Conservation (phyloP, 2,329 filamentous ascomycete species). For the Exophiala sp. region DNA sequence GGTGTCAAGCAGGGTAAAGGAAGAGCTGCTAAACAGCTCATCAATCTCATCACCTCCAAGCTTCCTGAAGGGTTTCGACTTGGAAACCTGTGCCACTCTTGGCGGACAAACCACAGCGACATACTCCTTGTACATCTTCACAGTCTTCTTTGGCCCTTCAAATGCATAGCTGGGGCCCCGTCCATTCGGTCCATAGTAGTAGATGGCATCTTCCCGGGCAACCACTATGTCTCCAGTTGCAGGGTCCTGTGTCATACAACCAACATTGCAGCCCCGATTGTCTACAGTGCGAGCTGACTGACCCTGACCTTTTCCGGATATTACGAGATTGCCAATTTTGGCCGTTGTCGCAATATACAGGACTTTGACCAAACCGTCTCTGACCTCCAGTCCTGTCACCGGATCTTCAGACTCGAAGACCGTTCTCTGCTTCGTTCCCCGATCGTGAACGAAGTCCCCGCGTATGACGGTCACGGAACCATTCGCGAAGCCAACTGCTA, state of each 20-base stretch:
- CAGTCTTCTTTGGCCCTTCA: conserved; percentile 79
- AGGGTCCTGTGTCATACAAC: conserved; percentile 85
- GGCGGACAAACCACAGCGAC: conserved; percentile 79
- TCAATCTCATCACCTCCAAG: conserved; percentile 70
- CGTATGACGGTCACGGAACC: conserved; percentile 88
- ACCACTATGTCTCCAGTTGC: conserved; percentile 79
- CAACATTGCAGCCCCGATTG: conserved; percentile 82
- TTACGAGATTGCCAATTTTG: conserved; percentile 76
- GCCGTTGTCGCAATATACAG: conserved; percentile 90
- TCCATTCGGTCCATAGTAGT: conserved; percentile 81
- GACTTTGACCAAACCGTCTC: conserved; percentile 59
- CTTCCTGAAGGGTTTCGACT: conserved; percentile 59
- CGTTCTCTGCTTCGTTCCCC: conserved; percentile 86
- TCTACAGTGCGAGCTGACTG: conserved; percentile 83
- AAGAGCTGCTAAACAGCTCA: conserved; percentile 77
- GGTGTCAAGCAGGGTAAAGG: conserved; percentile 85
- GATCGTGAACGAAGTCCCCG: conserved; percentile 90
- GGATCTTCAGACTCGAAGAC: conserved; percentile 97
- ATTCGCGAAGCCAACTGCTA: conserved; percentile 93
- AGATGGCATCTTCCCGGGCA: conserved; percentile 91
- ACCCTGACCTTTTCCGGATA: conserved; percentile 83
- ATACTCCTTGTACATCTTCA: conserved; percentile 77
- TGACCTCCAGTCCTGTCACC: conserved; percentile 81
- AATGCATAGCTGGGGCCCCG: conserved; percentile 84
- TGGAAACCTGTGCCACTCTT: conserved; percentile 48